These are phyloP conservation scores for Theileria parva DNA, from an alignment of 169 alveolate genomes.

Conservation along the genomic window DNA sequence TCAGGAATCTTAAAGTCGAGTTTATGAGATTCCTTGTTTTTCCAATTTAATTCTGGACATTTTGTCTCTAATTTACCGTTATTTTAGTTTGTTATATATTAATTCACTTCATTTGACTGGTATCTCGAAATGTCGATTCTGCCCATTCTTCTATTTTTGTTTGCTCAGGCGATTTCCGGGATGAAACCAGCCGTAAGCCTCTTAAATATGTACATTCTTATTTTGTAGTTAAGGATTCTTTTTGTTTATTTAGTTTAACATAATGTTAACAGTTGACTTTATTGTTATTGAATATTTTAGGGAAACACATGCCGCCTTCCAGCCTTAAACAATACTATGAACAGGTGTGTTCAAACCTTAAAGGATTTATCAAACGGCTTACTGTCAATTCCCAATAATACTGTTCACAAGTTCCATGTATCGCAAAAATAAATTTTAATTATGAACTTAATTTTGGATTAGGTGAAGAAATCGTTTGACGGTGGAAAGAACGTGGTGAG, in stretches of 20 bases:
- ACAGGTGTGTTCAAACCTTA: conserved; percentile 4
- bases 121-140: neutral
- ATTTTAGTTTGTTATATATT: too few relatives aligned
- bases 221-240: too few relatives aligned
- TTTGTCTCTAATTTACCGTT: neutral
- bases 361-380: conserved; percentile 2
- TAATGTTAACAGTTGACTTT: neutral
- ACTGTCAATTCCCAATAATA: conserved; percentile 7
- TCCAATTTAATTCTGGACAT: neutral
- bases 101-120: neutral
- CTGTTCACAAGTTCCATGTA: conserved; percentile 4
- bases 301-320: conserved; percentile 1
- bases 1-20: neutral
- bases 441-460: neutral
- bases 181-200: conserved; percentile 9
- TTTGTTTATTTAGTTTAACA: too few relatives aligned
- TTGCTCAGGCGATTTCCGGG: neutral
- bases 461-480: conserved; percentile 19
- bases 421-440: conserved; percentile 2
- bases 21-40: neutral
- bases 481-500: neutral
- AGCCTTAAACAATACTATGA: neutral
- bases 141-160: neutral
- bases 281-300: neutral
- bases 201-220: neutral